Base-by-base conservation (phyloP, 495 filamentous ascomycete genomes). In the Aspergillus haitiensis region DNA sequence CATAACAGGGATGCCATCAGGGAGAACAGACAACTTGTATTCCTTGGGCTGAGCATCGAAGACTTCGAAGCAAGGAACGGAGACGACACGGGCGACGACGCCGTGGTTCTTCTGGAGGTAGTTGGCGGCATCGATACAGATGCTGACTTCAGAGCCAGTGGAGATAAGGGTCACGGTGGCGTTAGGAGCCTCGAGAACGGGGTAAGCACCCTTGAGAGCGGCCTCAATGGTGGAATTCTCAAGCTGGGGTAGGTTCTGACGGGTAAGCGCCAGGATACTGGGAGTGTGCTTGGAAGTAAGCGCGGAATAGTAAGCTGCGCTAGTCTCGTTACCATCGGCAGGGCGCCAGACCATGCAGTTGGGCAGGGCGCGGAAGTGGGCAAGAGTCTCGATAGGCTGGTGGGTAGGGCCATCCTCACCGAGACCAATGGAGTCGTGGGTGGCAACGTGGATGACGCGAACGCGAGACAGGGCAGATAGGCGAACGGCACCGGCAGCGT, bases 281-380 rank as follows among this genome's bases (percentile, higher is more conserved):
- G 94, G 93, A 31, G 95, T 97, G 75, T 89, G 84, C 79, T 92
- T 91, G 66, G 91, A 88, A 66, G 88, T 96, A 60, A 99, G 80
- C 46, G 92, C 90, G 65, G 94, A 80, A 79, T 99, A 99, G 85
- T 99, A 99, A 65, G 95, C 94, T 67, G 92, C 92, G 73, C 89
- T 93, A 68, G 88, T 93, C 88, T 99, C 94, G 81, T 99, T 99
- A 66, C 94, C 94, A 71, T 99, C 94, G 59, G 94, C 94, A 59
- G 94, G 94, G 72, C 94, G 94, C 94, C 94, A 99, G 68, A 98
- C 95, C 94, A 98, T 97, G 85, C 88, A 91, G 88, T 99, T 99
- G 65, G 94, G 94, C 65, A 98, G 85, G 57, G 95, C 95, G 76
- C 94, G 94, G 91, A 98, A 98, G 79, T 99, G 94, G 61, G 94